Evolutionary conservation across 129 eudicot genomes (phyloP), one percentile per base, ranked within the genome.

Genomic region (Helianthus tuberosus): DNA sequence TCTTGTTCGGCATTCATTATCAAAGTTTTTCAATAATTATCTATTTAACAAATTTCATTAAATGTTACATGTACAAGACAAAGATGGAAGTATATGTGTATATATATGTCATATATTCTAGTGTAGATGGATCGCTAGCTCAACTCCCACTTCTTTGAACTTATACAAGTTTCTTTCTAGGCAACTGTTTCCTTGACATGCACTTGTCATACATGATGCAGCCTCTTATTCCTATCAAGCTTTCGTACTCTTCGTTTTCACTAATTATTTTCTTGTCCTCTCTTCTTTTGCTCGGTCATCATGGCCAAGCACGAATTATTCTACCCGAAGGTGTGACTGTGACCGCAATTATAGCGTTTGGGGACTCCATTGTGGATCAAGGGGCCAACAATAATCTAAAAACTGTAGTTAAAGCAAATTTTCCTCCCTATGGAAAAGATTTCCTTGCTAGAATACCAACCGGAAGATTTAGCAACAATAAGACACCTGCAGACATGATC

Each of bases 331-430:
- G 79, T 52, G 44, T 79, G 48, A 77, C 59, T 0, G 51, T 85
- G 11, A 91, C 91, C 1, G 96, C 87, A 0, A 66, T 90, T 11
- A 78, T 90, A 5, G 78, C 75, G 2, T 90, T 85, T n/a, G 96
- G 96, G 39, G 96, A 90, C 83, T 90, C 93, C 0, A 77, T 90
- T 0, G 91, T 85, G 1, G 96, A 91, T 69, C 91, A 83, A 68
- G 96, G 96, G 6, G 86, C 75, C 16, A 91, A 91, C 65, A 91
- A 91, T 64, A 59, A 71, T 35, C 70, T 88, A 6, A 39, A 16
- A 0, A 83, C 96, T 8, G 1, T 83, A 20, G 1, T 73, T 3
- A 87, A 84, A 70, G 76, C 83, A 57, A 81, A 86, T 27, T 87
- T 79, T 50, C 59, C 79, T 3, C 96, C 96, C 2, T 91, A 91